Base-by-base conservation (phyloP, 495 filamentous ascomycete genomes). In the Glonium stellatum region DNA sequence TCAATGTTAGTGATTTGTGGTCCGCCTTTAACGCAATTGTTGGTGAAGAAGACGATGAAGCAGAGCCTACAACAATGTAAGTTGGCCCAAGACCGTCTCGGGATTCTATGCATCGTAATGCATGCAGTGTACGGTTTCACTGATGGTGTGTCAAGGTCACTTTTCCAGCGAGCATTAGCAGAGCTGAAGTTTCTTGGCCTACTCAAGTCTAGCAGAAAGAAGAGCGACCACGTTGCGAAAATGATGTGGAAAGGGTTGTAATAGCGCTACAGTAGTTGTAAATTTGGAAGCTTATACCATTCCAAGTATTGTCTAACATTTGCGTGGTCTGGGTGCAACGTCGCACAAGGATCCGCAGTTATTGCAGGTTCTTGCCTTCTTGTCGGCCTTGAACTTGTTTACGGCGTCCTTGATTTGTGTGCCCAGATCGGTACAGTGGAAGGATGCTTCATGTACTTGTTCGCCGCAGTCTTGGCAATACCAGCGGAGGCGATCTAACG, bases 371-470 rank as follows among this genome's bases (percentile, higher is more conserved):
- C 95, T 81, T 73, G 80, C 82, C 65, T 83, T 81, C 60, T 85
- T 81, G 66, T 84, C 84, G 2, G 73, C 81, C 66, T 83, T 87
- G 70, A 96, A 97, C 48, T 75, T 80, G 69, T 95, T 84, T 34
- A 98, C 92, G 5, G 92, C 95, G 57, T 80, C 85, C 79, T 96
- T 98, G 59, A 98, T 91, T 80, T 98, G 93, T 44, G 89, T 95
- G n/a, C 93, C 93, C 54, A 98, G 72, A 73, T 98, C 87, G 47
- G 86, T 90, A 68, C 90, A 96, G 67, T 92, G 83, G 70, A 98
- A 98, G 5, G 79, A 75, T 41, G 85, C 86, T 77, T 97, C 92
- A 73, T 92, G 84, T 4, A 98, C 92, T 51, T 93, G 72, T 59
- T 80, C 78, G 15, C 75, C 73, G 69, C 90, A 95, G 10, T 70